Conservation (phyloP, 257 asterid genomes). For the Solanum chilense region DNA sequence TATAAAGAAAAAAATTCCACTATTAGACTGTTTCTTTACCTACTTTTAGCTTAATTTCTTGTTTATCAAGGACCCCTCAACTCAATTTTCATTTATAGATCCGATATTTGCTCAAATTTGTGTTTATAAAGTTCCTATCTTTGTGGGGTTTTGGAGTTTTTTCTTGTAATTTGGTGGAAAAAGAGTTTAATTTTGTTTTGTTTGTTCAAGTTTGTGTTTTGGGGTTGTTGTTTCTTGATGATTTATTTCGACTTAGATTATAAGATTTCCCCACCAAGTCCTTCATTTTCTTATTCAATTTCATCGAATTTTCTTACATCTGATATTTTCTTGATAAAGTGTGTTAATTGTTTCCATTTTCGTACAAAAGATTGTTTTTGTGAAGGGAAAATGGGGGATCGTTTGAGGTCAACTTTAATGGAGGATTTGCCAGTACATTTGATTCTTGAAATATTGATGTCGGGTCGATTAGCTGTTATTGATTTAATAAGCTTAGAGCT, state of each 20-base stretch:
- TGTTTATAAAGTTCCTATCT: background rate
- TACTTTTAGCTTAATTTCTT: constrained; percentile 5
- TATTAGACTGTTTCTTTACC: constrained; percentile 6
- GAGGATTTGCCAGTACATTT: constrained; percentile 73
- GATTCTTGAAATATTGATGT: constrained; percentile 54
- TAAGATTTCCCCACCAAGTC: constrained; percentile 18
- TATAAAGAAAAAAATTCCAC: background rate
- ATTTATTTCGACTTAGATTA: constrained; percentile 15
- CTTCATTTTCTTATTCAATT: constrained; percentile 29
- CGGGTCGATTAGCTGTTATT: constrained; percentile 47
- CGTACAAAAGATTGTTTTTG: constrained; percentile 38
- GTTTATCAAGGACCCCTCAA: constrained; percentile 5
- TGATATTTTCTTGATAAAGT: constrained; percentile 26
- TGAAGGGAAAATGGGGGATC: constrained; percentile 39
- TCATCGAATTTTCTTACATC: constrained; percentile 38
- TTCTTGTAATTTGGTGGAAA: background rate
- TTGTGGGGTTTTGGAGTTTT: background rate
- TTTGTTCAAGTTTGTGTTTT: constrained; percentile 7
- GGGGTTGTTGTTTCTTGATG: constrained; percentile 26
- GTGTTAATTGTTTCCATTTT: constrained; percentile 26
- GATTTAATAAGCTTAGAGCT: constrained; percentile 63
- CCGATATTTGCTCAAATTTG: constrained; percentile 1
- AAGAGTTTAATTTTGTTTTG: background rate
- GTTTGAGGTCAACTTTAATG: constrained; percentile 26
- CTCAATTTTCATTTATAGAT: background rate